A percentile compares a stretch with the other conserved stretches of the same genome.
Evolutionary conservation across 805 yeast species (phyloP).

Genomic region (Blastobotrys parvus): DNA sequence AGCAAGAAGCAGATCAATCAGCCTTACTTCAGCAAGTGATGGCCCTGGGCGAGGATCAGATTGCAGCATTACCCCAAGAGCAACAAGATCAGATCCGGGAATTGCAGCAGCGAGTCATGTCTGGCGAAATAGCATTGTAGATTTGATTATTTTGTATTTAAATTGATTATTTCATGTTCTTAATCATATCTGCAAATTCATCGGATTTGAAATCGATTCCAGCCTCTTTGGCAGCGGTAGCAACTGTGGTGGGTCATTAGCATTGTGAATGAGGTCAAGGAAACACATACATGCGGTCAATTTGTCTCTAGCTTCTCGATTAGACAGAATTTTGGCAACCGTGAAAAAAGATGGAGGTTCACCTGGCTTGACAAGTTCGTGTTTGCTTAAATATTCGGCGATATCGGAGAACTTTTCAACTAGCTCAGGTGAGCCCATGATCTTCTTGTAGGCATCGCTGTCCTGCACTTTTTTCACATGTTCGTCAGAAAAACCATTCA

Average conservation of each 20-base stretch:
- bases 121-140: conserved; percentile 17
- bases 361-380: conserved; percentile 2
- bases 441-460: conserved; percentile 1
- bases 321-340: conserved; percentile 23
- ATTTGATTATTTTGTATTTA: neutral
- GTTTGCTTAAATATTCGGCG: conserved; percentile 1
- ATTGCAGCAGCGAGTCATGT: conserved; percentile 19
- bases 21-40: conserved; percentile 45
- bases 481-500: too few species aligned
- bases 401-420: neutral
- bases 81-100: conserved; percentile 35
- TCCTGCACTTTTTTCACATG: neutral
- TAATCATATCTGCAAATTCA: conserved; percentile 7
- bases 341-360: conserved; percentile 14
- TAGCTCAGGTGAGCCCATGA: conserved; percentile 3
- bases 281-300: conserved; percentile 18
- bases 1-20: conserved; percentile 33
- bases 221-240: conserved; percentile 11
- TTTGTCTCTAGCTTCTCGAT: conserved; percentile 21
- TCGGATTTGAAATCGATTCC: conserved; percentile 17
- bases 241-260: neutral
- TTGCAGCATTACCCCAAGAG: conserved; percentile 41
- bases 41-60: conserved; percentile 43
- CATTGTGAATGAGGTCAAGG: neutral
- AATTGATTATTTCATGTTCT: neutral